Base-by-base conservation (phyloP, 352 stramenopile genomes). In the Globisporangium irregulare region DNA sequence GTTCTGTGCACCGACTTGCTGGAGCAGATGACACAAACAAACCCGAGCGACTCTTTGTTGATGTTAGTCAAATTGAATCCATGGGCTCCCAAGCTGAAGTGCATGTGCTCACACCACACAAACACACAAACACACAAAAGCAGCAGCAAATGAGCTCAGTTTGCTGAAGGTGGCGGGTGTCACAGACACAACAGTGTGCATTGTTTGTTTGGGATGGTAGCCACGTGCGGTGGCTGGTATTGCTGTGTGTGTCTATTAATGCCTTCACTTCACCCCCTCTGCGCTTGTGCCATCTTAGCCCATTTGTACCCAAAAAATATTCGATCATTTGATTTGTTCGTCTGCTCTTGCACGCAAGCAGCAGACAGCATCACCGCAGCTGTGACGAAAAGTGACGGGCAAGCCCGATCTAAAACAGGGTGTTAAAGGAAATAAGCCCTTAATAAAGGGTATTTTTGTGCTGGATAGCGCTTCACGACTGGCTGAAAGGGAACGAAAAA, bases 401-500 rank as follows among this genome's bases (percentile, higher is more conserved):
- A 51, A 50, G 15, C 3, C 0, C 5, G 4, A n/a, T 6, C 18
- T 51, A 22, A 51, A 51, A 51, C 43, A 51, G 43, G 43, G 15
- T 51, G 43, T 51, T 22, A 60, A 60, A 43, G 55, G 18, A n/a
- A 55, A 9, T 25, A 27, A 25, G 0, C 34, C n/a, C 58, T 22
- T n/a, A 38, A 64, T 38, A 64, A 64, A 15, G 58, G 36, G n/a
- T 51, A 2, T 14, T 24, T 51, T 29, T 53, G 34, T 2, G 15
- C 27, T 43, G 18, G 55, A 60, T 46, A 60, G 27, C 55, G 18
- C 29, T 25, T 38, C 27, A 43, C 55, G 55, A 60, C 32, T 64
- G 38, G 58, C 62, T 46, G 18, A 67, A 48, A 41, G n/a, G 9
- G 27, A 67, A 54, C 43, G 18, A 51, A 51, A 50, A 51, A 51